These are phyloP conservation scores for Tylopilus sp. DNA, from an alignment of 768 basidiomycete species.

Conservation along the genomic window DNA sequence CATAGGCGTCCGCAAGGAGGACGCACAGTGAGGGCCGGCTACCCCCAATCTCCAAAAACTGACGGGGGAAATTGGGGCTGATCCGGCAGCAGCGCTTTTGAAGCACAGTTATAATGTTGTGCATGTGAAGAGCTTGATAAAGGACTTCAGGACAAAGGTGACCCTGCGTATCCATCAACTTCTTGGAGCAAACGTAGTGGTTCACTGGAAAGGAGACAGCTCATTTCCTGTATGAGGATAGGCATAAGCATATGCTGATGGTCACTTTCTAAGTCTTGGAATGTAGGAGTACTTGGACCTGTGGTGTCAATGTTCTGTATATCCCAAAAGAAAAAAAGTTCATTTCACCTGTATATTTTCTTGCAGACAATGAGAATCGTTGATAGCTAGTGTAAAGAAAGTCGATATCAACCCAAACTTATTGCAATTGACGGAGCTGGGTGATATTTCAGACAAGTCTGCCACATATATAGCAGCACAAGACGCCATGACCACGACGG, in stretches of 20 bases:
- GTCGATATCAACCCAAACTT: too few relatives aligned
- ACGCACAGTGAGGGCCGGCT: neutral
- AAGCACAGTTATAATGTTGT: conserved; percentile 5
- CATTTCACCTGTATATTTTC: too few relatives aligned
- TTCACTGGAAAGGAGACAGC: conserved; percentile 12
- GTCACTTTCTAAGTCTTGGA: too few relatives aligned
- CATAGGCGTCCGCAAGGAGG: neutral
- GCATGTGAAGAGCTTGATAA: neutral
- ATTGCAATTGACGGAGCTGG: too few relatives aligned
- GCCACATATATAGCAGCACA: too few relatives aligned
- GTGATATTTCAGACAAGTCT: too few relatives aligned
- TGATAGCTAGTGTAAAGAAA: too few relatives aligned
- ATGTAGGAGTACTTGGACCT: too few relatives aligned
- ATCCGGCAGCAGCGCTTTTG: neutral
- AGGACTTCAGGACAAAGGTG: conserved; percentile 2
- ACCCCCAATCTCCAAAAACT: neutral
- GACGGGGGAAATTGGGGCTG: neutral
- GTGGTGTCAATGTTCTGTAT: neutral
- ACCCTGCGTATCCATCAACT: neutral
- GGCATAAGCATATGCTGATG: too few relatives aligned
- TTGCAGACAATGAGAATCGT: too few relatives aligned
- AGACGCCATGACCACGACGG: too few relatives aligned
- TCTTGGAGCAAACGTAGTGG: conserved; percentile 3
- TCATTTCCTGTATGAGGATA: neutral
- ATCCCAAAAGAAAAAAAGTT: neutral